Evolutionary conservation across 257 asterid genomes (phyloP), one percentile per base, ranked within the genome.

Genomic region (Solanum bulbocastanum): DNA sequence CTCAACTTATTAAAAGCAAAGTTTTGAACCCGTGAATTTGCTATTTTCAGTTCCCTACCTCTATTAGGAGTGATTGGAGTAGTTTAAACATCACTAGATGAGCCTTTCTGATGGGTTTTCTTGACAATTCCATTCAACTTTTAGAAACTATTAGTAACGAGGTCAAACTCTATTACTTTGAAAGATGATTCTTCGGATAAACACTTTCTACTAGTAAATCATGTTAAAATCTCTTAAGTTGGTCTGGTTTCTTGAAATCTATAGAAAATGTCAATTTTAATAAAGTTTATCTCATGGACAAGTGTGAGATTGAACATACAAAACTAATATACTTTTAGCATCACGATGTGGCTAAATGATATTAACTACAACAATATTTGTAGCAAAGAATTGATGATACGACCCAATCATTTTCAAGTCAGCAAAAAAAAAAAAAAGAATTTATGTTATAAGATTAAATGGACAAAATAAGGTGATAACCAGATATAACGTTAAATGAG

Each of bases 1-100:
- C 90, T 95, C 88, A 96, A 75, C 87, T 96, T 98, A 39, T 90
- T 94, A 71, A 90, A 94, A 86, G 91, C 69, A 90, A 96, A 95
- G 75, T 93, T 95, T 35, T 96, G 93, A 37, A 95, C 96, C 90
- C 93, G 96, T 44, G 98, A 96, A 84, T 98, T 25, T 93, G 4
- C 65, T 60, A 96, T 93, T 89, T 92, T 94, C 88, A 95, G 85
- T 72, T 96, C 98, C 88, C 92, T 94, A 32, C 84, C 93, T 82
- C 91, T 83, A 88, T 91, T 90, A 39, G 97, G 95, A 87, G 96
- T 92, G 32, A 98, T 90, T 22, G 95, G 93, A 84, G 91, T 86
- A 60, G 94, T 93, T 87, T 91, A 25, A 23, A 60, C 32, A 62
- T 62, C 11, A 20, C 12, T 58, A 10, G 66, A 20, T 58, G 94